phyloP scores from a whole-genome alignment of 352 stramenopile species.

The Pythium aphanidermatum region DNA sequence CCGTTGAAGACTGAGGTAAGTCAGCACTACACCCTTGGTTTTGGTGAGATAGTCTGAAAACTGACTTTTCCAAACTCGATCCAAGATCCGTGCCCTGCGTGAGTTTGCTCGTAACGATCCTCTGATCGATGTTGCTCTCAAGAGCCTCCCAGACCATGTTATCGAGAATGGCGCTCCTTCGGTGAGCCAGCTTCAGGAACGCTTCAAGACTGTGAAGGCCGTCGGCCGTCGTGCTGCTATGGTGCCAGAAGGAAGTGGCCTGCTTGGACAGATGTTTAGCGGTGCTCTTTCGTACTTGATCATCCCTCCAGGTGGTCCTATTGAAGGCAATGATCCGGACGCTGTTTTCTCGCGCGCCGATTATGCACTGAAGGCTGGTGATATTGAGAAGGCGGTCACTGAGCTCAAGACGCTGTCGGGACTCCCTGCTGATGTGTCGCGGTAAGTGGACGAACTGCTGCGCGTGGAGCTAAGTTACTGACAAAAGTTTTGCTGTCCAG shows the following conservation, averaged over 20 bases:
- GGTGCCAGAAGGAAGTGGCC: constrained; percentile 58
- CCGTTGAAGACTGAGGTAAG: constrained; percentile 57
- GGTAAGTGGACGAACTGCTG: no score
- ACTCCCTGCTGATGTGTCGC: constrained; percentile 55
- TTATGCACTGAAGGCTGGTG: constrained; percentile 73
- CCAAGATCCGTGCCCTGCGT: constrained; percentile 62
- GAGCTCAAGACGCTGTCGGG: constrained; percentile 69
- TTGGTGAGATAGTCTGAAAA: no score
- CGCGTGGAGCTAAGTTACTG: no score
- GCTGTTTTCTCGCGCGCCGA: constrained; percentile 76
- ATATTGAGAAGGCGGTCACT: constrained; percentile 62
- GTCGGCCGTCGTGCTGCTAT: constrained; percentile 61
- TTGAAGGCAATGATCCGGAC: constrained; percentile 66
- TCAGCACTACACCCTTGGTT: no score
- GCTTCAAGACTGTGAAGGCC: constrained; percentile 76
- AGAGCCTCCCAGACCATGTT: constrained; percentile 50
- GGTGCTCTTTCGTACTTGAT: constrained; percentile 64
- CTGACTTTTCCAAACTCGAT: no score
- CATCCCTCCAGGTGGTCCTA: constrained; percentile 69
- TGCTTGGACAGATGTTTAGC: constrained; percentile 69
- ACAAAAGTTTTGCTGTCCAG: no score
- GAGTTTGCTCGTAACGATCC: constrained; percentile 66
- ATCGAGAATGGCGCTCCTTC: constrained; percentile 66
- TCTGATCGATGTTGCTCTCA: constrained; percentile 64
- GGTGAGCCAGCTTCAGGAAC: constrained; percentile 73